A percentile compares a stretch with the other conserved stretches of the same genome.
These are phyloP conservation scores for Asparagopsis taxiformis DNA, from an alignment of 31 red algal genomes.

Conservation along the genomic window DNA sequence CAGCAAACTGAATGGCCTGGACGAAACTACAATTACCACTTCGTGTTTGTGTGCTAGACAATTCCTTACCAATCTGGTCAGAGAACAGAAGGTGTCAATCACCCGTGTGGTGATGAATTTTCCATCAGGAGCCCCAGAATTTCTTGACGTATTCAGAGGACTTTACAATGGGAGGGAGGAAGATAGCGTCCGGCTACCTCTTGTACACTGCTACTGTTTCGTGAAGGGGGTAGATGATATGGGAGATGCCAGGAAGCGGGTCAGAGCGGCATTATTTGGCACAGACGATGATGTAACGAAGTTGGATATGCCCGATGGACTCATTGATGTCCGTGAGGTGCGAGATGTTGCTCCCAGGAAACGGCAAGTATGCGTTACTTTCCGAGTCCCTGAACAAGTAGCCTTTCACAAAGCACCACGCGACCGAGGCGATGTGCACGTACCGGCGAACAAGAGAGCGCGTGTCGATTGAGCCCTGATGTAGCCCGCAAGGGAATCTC, in stretches of 20 bases:
- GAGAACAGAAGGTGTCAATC: constrained; percentile 47
- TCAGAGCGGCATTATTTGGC: constrained; percentile 66
- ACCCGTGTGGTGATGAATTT: constrained; percentile 88
- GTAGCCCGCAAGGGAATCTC: too few species aligned
- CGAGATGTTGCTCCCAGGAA: constrained; percentile 83
- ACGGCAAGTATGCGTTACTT: constrained; percentile 75
- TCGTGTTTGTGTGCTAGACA: constrained; percentile 63
- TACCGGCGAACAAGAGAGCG: background rate
- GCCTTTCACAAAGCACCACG: constrained; percentile 19
- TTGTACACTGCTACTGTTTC: constrained; percentile 92
- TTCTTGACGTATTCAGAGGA: constrained; percentile 81
- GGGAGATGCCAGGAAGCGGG: constrained; percentile 34
- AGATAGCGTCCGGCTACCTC: constrained; percentile 39
- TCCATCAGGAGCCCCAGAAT: constrained; percentile 77
- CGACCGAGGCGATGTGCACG: background rate
- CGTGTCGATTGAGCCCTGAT: too few species aligned
- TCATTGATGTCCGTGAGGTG: constrained; percentile 46
- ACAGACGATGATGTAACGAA: background rate
- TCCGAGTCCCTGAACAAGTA: constrained; percentile 60
- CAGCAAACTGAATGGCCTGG: constrained; percentile 59
- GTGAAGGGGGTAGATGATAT: constrained; percentile 47
- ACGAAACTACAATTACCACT: constrained; percentile 14
- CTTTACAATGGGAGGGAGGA: constrained; percentile 36
- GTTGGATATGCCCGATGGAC: background rate
- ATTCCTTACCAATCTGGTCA: constrained; percentile 55